Evolutionary conservation across 352 stramenopile species (phyloP).

Genomic region (Aphanomyces cochlioides): DNA sequence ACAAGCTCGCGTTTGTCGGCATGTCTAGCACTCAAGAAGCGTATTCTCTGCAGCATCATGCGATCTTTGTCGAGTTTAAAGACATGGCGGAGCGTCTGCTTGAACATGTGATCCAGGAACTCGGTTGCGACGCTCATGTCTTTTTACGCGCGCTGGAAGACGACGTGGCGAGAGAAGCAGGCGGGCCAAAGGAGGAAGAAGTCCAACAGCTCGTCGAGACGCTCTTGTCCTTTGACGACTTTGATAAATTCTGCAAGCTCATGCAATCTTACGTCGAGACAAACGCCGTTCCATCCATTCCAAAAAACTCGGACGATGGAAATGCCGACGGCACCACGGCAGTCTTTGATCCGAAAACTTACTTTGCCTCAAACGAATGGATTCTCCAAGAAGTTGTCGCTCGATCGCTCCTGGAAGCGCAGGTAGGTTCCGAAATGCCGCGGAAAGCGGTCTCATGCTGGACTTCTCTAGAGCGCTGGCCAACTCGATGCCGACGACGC

Average conservation of each 20-base stretch:
- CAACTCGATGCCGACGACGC: slow-evolving; percentile 54
- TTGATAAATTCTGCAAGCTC: slow-evolving; percentile 48
- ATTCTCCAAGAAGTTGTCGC: slow-evolving; percentile 64
- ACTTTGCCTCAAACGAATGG: slow-evolving; percentile 51
- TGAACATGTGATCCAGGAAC: slow-evolving; percentile 50
- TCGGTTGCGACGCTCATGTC: slow-evolving; percentile 58
- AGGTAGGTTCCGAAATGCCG: slow-evolving; percentile 34
- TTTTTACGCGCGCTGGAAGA: slow-evolving; percentile 50
- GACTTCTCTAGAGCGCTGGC: slow-evolving; percentile 37
- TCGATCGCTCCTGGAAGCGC: slow-evolving; percentile 56
- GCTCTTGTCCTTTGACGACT: slow-evolving; percentile 68
- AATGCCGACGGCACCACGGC: not conserved
- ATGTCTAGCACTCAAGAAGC: slow-evolving; percentile 29
- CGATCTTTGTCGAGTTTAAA: slow-evolving; percentile 67
- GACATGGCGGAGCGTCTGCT: slow-evolving; percentile 62
- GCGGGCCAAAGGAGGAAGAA: slow-evolving; percentile 42
- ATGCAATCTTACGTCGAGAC: slow-evolving; percentile 51
- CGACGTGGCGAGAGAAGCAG: slow-evolving; percentile 34
- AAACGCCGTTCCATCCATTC: slow-evolving; percentile 19
- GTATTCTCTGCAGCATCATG: slow-evolving; percentile 56
- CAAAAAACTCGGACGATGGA: not conserved
- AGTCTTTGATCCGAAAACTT: not conserved
- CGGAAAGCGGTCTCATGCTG: not conserved
- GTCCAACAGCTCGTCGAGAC: slow-evolving; percentile 65
- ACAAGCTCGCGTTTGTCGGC: slow-evolving; percentile 52